phyloP scores from a whole-genome alignment of 2,329 filamentous ascomycete species.

The Beauveria pseudobassiana region DNA sequence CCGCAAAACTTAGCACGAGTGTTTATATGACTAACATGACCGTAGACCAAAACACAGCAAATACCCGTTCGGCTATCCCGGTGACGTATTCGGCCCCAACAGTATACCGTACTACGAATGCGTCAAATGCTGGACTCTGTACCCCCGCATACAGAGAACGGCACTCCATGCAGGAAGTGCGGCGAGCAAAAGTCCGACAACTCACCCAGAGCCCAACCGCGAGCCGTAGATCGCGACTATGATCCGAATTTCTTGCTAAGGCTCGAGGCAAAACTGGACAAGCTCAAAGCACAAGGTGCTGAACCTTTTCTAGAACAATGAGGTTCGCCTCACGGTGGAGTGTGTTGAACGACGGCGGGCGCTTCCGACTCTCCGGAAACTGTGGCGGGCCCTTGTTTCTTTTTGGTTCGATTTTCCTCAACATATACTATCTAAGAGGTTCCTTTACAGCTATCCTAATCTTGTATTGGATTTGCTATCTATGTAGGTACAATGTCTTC shows the following conservation, averaged over 20 bases:
- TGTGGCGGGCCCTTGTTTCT: neutral
- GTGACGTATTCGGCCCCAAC: conserved; percentile 50
- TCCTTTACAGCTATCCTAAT: too few relatives aligned
- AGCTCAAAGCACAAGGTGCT: conserved; percentile 27
- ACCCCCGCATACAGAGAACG: conserved; percentile 41
- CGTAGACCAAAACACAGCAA: conserved; percentile 57
- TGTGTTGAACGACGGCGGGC: neutral
- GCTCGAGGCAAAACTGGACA: conserved; percentile 48
- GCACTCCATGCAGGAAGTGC: conserved; percentile 52
- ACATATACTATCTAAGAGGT: too few relatives aligned
- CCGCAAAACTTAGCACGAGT: neutral
- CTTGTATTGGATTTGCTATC: too few relatives aligned
- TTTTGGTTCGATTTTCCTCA: neutral
- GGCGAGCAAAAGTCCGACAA: conserved; percentile 50
- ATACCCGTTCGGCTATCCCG: conserved; percentile 63
- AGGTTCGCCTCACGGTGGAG: too few relatives aligned
- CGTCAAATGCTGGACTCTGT: conserved; percentile 54
- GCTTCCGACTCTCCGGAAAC: neutral
- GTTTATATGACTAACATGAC: conserved; percentile 4
- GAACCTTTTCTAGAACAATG: neutral
- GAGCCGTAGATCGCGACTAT: conserved; percentile 52
- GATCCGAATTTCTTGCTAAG: conserved; percentile 53
- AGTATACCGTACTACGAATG: conserved; percentile 51
- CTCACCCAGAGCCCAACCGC: conserved; percentile 51
- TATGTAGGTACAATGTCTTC: neutral